Percentiles rank a stretch among this genome's conserved stretches.
Conservation (phyloP, 768 basidiomycete genomes). For the Xanthoconium purpureum region DNA sequence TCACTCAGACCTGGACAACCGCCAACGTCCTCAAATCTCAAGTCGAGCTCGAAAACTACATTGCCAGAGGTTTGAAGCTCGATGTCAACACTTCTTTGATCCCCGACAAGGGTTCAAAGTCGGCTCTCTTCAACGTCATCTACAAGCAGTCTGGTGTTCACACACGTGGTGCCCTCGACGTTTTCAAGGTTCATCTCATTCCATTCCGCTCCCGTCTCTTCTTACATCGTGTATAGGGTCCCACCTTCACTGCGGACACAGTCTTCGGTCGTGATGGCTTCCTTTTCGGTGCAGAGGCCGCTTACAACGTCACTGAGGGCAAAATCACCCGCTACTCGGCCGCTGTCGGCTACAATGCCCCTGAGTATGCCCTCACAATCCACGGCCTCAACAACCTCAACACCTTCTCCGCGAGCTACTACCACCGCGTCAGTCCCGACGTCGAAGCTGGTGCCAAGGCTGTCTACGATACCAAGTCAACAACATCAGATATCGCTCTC, state of each 20-base stretch:
- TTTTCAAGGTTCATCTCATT: constrained; percentile 73
- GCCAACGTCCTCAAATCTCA: constrained; percentile 87
- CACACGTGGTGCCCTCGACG: constrained; percentile 84
- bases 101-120: constrained; percentile 85
- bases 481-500: constrained; percentile 79
- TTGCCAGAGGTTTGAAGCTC: constrained; percentile 96
- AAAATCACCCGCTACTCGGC: constrained; percentile 88
- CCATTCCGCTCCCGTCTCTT: background rate
- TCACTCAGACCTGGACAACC: constrained; percentile 97
- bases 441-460: constrained; percentile 97
- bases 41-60: constrained; percentile 94
- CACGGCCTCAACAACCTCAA: constrained; percentile 94
- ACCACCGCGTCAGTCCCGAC: constrained; percentile 89
- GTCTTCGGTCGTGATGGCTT: constrained; percentile 96
- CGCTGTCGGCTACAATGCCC: constrained; percentile 92
- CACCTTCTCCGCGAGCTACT: constrained; percentile 94
- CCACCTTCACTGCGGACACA: constrained; percentile 94
- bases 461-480: constrained; percentile 90
- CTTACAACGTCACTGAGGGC: constrained; percentile 95
- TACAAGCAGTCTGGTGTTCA: constrained; percentile 98
- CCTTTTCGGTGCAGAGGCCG: constrained; percentile 93
- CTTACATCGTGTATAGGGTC: constrained; percentile 58
- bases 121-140: constrained; percentile 74
- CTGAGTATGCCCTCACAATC: constrained; percentile 91
- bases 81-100: constrained; percentile 80